Evolutionary conservation across 2,329 filamentous ascomycete species (phyloP).

Genomic region (Talaromyces sp.): DNA sequence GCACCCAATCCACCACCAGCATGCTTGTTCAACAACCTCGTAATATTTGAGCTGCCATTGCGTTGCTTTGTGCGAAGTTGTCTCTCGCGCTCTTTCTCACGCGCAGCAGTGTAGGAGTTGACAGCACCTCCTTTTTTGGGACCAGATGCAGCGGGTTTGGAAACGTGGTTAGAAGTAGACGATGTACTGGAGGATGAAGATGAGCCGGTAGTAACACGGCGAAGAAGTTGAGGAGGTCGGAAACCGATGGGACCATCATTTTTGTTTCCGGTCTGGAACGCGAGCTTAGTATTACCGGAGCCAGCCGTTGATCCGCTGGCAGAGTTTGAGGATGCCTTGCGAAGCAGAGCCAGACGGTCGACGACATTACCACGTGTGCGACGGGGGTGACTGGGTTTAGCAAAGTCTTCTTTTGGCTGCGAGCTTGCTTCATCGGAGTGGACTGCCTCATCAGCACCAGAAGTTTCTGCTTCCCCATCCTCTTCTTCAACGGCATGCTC

Average conservation of each 20-base stretch:
- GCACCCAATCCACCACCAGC: slow-evolving; percentile 42
- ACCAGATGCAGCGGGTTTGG: slow-evolving; percentile 46
- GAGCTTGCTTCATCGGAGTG: slow-evolving; percentile 29
- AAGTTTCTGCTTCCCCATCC: slow-evolving; percentile 1
- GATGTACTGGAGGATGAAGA: slow-evolving; percentile 25
- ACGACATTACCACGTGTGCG: slow-evolving; percentile 47
- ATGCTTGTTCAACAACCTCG: slow-evolving; percentile 44
- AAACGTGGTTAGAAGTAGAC: slow-evolving; percentile 26
- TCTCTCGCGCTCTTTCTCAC: slow-evolving; percentile 62
- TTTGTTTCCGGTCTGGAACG: slow-evolving; percentile 34
- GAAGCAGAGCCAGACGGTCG: slow-evolving; percentile 48
- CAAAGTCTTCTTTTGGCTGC: slow-evolving; percentile 28
- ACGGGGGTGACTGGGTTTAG: slow-evolving; percentile 38
- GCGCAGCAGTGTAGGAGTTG: slow-evolving; percentile 58
- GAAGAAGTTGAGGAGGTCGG: slow-evolving; percentile 35
- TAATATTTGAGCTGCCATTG: slow-evolving; percentile 36
- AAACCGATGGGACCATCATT: slow-evolving; percentile 33
- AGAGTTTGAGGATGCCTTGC: slow-evolving; percentile 49
- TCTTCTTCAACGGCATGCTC: slow-evolving; percentile 23
- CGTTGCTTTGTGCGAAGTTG: slow-evolving; percentile 55
- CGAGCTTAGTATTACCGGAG: slow-evolving; percentile 31
- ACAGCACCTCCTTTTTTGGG: slow-evolving; percentile 63
- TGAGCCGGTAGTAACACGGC: slow-evolving; percentile 33
- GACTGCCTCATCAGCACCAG: slow-evolving; percentile 19
- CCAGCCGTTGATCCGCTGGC: slow-evolving; percentile 30